Evolutionary conservation across 768 basidiomycete species (phyloP), one percentile per base, ranked within the genome.

Genomic region (Albatrellus ellisii): DNA sequence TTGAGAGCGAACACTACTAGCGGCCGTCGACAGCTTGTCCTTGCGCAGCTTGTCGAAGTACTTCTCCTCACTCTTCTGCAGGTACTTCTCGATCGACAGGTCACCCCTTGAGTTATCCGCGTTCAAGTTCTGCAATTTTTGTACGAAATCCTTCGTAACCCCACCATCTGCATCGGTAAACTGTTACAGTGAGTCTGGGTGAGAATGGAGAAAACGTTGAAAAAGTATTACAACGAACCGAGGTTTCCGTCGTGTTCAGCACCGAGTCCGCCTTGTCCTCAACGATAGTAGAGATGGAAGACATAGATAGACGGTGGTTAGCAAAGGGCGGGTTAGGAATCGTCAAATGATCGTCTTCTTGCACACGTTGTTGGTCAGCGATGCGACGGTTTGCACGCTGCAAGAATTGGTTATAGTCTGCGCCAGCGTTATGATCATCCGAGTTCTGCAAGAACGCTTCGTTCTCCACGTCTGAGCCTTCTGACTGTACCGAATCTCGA

Each of bases 131-230:
- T 88, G 82, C 28, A 95, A 62, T 58, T 83, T 89, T 52, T 83
- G 76, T 7, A 89, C 85, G 60, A 92, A 95, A 43, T 86, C 79
- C 27, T 80, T 73, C 9, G 89, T 83, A 39, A 95, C 90, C 36
- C 87, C 87, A 27, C 91, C 91, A 56, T 92, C 89, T 1, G 86
- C 70, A 59, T 94, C 91, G 20, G 91, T 94, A 62, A 95, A 95
- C 83, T 90, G 40, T 9, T 41, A 26, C 20, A 29, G 41, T 35
- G 27, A 17, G 43, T 45, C 29, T 33, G 18, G 15, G 46, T 33
- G 46, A 43, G 39, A 45, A 17, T 28, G 37, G 46, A 37, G 28
- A 21, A 31, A 31, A 24, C 31, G 22, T 26, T 26, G 26, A 37
- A 10, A 4, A 20, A 49, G n/a, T n/a, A n/a, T n/a, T n/a, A n/a